Conservation (phyloP, 2,329 filamentous ascomycete genomes). For the Pseudogymnoascus sp. region DNA sequence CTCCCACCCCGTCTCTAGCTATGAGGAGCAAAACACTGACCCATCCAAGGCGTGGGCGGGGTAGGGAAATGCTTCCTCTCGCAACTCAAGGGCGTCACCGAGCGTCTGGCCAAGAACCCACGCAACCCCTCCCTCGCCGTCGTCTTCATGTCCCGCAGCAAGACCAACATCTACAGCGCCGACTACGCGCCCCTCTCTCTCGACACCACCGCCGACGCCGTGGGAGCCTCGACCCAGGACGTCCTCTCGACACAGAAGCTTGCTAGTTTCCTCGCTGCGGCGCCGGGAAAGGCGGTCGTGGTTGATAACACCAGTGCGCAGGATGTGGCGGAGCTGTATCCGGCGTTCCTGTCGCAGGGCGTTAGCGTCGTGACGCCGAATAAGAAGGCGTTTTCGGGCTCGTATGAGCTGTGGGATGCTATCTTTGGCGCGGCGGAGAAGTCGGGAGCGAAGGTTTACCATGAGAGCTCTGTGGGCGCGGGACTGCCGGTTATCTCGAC, state of each 20-base stretch:
- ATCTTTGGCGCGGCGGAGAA: conserved; percentile 70
- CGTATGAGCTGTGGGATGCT: conserved; percentile 72
- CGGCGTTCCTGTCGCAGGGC: conserved; percentile 68
- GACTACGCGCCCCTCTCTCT: conserved; percentile 63
- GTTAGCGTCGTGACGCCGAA: conserved; percentile 93
- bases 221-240: conserved; percentile 55
- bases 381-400: conserved; percentile 93
- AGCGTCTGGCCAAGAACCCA: conserved; percentile 49
- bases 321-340: conserved; percentile 75
- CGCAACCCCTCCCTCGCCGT: conserved; percentile 55
- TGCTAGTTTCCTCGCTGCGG: conserved; percentile 67
- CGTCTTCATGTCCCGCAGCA: conserved; percentile 78
- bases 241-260: conserved; percentile 63
- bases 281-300: conserved; percentile 71
- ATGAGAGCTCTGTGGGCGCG: conserved; percentile 90
- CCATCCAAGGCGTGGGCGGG: conserved; percentile 67
- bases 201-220: conserved; percentile 51
- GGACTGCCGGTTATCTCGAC: conserved; percentile 91
- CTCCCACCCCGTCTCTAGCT: conserved; percentile 14
- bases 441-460: conserved; percentile 76
- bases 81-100: conserved; percentile 64
- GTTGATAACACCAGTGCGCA: conserved; percentile 96
- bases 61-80: conserved; percentile 86
- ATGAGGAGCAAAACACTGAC: conserved; percentile 11
- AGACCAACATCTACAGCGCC: conserved; percentile 68